These are phyloP conservation scores for Zychaea mexicana DNA, from an alignment of 371 early-diverging fungal genomes.

Conservation along the genomic window DNA sequence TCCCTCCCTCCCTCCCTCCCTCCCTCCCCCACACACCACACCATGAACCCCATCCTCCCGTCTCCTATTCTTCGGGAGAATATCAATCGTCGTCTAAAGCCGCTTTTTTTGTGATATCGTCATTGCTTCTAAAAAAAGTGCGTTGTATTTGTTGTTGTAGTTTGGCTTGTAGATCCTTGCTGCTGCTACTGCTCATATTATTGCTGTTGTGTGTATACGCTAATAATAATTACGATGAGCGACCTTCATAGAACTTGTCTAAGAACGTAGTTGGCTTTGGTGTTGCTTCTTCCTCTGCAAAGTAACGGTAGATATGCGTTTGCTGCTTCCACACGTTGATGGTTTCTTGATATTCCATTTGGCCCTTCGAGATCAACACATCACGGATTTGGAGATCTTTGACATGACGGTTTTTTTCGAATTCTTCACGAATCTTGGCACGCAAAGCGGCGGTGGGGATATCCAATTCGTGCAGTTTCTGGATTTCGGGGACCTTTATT, in stretches of 20 bases:
- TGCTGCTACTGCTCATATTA: no score
- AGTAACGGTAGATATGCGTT: constrained; percentile 90
- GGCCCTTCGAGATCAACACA: constrained; percentile 86
- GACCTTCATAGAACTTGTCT: constrained; percentile 85
- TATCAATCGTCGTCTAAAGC: no score
- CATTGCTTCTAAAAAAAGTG: no score
- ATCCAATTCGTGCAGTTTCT: constrained; percentile 79
- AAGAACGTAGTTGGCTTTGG: constrained; percentile 80
- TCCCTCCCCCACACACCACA: no score
- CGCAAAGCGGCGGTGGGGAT: constrained; percentile 75
- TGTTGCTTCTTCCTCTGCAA: constrained; percentile 75
- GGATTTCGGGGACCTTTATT: constrained; percentile 77
- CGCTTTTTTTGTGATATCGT: no score
- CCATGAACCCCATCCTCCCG: no score
- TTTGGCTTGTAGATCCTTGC: no score
- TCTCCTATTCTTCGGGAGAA: no score
- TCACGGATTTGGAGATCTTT: constrained; percentile 82
- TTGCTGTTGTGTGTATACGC: no score
- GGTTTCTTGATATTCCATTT: constrained; percentile 90
- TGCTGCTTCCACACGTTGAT: constrained; percentile 95
- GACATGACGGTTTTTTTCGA: constrained; percentile 87
- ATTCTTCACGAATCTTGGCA: constrained; percentile 89
- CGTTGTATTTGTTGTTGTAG: neutral
- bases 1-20: no score
- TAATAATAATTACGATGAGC: no score